Conservation (phyloP, 257 asterid genomes). For the Cinchona pubescens region DNA sequence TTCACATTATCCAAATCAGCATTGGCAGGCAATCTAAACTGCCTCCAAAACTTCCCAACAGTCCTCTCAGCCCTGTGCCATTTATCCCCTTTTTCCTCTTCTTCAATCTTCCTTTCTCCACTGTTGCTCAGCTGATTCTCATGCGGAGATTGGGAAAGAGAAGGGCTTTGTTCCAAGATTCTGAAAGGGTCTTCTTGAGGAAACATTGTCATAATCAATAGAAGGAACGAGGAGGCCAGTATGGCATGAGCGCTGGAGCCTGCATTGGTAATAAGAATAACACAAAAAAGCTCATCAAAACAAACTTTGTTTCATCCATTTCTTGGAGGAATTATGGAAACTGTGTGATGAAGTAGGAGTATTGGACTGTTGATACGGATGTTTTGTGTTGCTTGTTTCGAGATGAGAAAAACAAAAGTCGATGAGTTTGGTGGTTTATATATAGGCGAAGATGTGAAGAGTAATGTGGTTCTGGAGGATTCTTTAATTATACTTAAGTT, state of each 20-base stretch:
- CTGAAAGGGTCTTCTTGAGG: conserved; percentile 38
- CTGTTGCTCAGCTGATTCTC: conserved; percentile 50
- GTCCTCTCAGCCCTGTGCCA: conserved; percentile 86
- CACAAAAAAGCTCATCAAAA: neutral
- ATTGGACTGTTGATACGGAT: no score
- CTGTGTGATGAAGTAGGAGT: no score
- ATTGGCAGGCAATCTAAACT: conserved; percentile 64
- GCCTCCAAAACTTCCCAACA: conserved; percentile 74
- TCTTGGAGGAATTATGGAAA: neutral
- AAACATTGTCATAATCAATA: conserved; percentile 22
- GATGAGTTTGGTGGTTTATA: neutral
- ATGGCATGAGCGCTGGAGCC: conserved; percentile 28
- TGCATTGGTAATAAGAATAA: neutral
- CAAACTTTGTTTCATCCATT: conserved; percentile 15
- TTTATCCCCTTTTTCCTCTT: conserved; percentile 57
- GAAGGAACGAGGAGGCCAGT: conserved; percentile 20
- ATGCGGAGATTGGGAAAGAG: conserved; percentile 30
- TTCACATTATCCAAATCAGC: conserved; percentile 55
- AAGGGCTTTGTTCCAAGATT: conserved; percentile 37
- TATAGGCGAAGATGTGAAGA: neutral
- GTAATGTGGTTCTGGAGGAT: conserved; percentile 10
- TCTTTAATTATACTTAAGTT: neutral
- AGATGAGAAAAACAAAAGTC: no score
- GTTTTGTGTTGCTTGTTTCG: neutral
- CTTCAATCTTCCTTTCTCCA: conserved; percentile 71